These are phyloP conservation scores for Microbotryum silenes-acaulis DNA, from an alignment of 1,284 basidiomycete genomes.

Conservation along the genomic window DNA sequence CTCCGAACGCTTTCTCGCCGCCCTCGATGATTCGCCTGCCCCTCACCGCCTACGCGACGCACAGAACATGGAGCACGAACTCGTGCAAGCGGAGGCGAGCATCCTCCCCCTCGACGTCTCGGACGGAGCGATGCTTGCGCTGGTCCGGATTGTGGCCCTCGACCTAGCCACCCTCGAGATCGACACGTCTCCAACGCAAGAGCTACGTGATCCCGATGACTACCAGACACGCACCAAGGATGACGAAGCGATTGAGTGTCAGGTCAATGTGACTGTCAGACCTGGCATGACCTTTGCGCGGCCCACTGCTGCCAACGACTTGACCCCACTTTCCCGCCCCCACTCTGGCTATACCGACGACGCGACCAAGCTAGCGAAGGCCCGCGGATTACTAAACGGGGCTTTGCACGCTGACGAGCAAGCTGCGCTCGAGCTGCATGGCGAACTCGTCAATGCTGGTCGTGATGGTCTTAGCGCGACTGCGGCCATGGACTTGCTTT, in stretches of 20 bases:
- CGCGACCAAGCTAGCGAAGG: background rate
- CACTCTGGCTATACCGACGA: background rate
- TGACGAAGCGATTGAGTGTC: slow-evolving; percentile 45
- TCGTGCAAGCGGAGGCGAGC: slow-evolving; percentile 47
- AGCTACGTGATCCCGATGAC: slow-evolving; percentile 38
- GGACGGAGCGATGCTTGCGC: slow-evolving; percentile 64
- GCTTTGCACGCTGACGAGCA: slow-evolving; percentile 40
- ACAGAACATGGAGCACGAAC: too few species aligned
- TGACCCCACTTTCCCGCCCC: slow-evolving; percentile 14
- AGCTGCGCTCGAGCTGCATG: background rate
- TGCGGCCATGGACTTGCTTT: too few species aligned
- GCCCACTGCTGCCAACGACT: slow-evolving; percentile 8
- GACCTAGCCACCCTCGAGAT: slow-evolving; percentile 49
- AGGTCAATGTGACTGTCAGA: slow-evolving; percentile 13
- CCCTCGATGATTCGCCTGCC: slow-evolving; percentile 7
- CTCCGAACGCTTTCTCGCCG: slow-evolving; percentile 16
- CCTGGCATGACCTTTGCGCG: too few species aligned
- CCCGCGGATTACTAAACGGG: slow-evolving; percentile 16
- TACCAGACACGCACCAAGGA: slow-evolving; percentile 55
- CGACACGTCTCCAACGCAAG: slow-evolving; percentile 52
- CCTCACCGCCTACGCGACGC: background rate
- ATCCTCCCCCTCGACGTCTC: slow-evolving; percentile 63
- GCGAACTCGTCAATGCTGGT: too few species aligned
- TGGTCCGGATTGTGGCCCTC: slow-evolving; percentile 61
- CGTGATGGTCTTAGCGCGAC: too few species aligned